Evolutionary conservation across 352 stramenopile genomes (phyloP), one percentile per base, ranked within the genome.

Genomic region (Blastocystis sp.): DNA sequence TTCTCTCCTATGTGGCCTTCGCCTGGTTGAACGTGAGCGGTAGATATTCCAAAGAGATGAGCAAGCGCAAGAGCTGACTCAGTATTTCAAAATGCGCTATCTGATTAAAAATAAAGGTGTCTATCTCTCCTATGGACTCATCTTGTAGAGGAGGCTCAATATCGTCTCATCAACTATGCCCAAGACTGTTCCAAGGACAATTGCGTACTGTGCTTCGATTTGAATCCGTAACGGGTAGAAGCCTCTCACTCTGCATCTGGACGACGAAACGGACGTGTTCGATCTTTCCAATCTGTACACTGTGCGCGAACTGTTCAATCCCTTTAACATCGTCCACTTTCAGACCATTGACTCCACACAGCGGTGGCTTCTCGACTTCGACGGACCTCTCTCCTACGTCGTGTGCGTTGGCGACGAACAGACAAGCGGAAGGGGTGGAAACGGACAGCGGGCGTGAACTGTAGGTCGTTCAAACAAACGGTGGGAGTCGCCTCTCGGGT

Each of bases 1-100:
- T 16, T 6, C 45, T 55, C 45, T 55, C 45, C 45, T 55, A 55
- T 55, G 45, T 55, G 9, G 6, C 6, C 6, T 16, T 55, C 45
- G 6, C 45, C 16, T 55, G 9, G 9, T 16, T 19, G 45, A 55
- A 16, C 16, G 45, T 19, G 9, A 16, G 6, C 3, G 12, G 13
- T 85, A 85, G 74, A 59, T 85, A 21, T 61, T 51, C 24, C 74
- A 69, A 69, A 67, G 26, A 19, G 61, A 66, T n/a, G 45, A 85
- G 21, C 41, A 85, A 69, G 55, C 59, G 66, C 10, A 37, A 1
- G n/a, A 85, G 26, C n/a, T 85, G 21, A 37, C 21, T 33, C 74
- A 60, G 21, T 85, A 67, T 31, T 85, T 67, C 45, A 29, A 66
- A 21, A 85, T 85, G 74, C 31, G 55, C 65, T 55, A 55, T 55